phyloP scores from a whole-genome alignment of 2,329 filamentous ascomycete genomes.

The Clarireedia sp. region DNA sequence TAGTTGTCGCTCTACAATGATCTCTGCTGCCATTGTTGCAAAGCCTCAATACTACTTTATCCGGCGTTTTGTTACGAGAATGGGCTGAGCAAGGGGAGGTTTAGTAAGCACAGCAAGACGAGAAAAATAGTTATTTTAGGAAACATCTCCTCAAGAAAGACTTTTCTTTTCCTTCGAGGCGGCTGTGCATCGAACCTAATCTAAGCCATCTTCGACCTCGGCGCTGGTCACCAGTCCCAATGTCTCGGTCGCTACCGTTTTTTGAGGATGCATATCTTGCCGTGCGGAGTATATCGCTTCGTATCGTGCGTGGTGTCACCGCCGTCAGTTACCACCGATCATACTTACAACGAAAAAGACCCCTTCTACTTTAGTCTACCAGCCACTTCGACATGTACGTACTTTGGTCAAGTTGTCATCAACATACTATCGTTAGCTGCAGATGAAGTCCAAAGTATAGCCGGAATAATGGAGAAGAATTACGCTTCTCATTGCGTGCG shows the following conservation, averaged over 20 bases:
- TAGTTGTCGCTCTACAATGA: no score
- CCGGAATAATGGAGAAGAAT: background rate
- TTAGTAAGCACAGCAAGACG: no score
- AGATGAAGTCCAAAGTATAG: background rate
- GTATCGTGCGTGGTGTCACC: background rate
- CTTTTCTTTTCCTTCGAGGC: background rate
- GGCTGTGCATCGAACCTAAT: background rate
- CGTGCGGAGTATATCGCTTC: background rate
- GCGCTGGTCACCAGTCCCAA: background rate
- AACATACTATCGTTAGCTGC: no score
- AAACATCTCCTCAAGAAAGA: no score
- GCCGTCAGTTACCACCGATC: background rate
- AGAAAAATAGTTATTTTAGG: no score
- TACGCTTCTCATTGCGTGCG: background rate
- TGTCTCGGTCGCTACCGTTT: conserved; percentile 1
- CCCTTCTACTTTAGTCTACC: no score
- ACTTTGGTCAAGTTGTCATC: no score
- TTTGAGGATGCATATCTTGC: background rate
- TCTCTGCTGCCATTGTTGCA: no score
- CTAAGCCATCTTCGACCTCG: background rate
- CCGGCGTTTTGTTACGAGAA: no score
- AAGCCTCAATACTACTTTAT: no score
- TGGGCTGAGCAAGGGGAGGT: no score
- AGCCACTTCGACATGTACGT: background rate
- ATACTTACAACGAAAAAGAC: background rate